These are phyloP conservation scores for Colletotrichum chrysophilum DNA, from an alignment of 2,329 filamentous ascomycete genomes.

Conservation along the genomic window DNA sequence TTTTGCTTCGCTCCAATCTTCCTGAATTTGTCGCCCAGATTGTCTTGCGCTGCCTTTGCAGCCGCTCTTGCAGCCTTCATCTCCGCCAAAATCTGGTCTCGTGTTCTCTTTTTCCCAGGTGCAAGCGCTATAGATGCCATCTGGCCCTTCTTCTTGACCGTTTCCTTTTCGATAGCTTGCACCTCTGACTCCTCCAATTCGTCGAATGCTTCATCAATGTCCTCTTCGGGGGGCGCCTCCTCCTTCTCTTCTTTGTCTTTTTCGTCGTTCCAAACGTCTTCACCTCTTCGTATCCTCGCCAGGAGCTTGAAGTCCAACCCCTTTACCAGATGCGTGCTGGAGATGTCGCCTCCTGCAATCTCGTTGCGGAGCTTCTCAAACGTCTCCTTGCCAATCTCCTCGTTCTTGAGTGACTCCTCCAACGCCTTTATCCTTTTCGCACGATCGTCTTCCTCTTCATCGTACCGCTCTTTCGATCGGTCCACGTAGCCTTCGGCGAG, in stretches of 20 bases:
- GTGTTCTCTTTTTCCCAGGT: constrained; percentile 65
- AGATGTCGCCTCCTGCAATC: constrained; percentile 82
- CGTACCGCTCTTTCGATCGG: constrained; percentile 70
- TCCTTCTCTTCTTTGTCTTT: constrained; percentile 29
- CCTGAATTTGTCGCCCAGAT: constrained; percentile 65
- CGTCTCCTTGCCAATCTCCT: constrained; percentile 80
- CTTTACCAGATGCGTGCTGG: constrained; percentile 87
- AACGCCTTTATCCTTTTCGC: constrained; percentile 76
- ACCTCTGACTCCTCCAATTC: constrained; percentile 61
- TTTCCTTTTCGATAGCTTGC: constrained; percentile 55
- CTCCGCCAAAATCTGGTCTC: constrained; percentile 71
- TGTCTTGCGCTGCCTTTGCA: constrained; percentile 57
- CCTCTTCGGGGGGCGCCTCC: constrained; percentile 34
- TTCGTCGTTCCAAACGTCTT: constrained; percentile 63
- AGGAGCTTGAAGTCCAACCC: constrained; percentile 87
- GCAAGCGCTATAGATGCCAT: constrained; percentile 57
- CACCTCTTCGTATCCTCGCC: constrained; percentile 70
- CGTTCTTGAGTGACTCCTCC: constrained; percentile 81
- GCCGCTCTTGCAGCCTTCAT: constrained; percentile 68
- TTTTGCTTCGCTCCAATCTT: constrained; percentile 65
- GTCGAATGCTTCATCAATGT: constrained; percentile 73
- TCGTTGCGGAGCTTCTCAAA: constrained; percentile 78
- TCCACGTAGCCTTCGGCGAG: constrained; percentile 84
- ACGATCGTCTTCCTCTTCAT: constrained; percentile 57
- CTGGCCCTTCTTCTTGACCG: constrained; percentile 66